Conservation (phyloP, 2,329 filamentous ascomycete genomes). For the Juglanconis juglandina region DNA sequence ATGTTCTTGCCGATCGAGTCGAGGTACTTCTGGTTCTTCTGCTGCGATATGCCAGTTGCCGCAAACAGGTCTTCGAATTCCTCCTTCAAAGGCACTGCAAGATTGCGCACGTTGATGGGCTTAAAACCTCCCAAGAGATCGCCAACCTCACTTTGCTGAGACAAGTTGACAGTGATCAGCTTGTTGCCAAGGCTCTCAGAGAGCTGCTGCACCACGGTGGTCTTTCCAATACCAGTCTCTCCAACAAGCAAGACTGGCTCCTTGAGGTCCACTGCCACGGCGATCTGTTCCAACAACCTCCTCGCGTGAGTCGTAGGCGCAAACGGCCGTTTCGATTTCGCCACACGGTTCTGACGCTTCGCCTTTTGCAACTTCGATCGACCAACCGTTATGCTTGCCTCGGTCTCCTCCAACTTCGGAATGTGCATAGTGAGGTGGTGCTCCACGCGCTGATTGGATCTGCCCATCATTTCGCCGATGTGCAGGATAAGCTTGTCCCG, state of each 20-base stretch:
- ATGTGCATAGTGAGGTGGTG: constrained; percentile 73
- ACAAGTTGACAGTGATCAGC: constrained; percentile 89
- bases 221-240: constrained; percentile 98
- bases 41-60: constrained; percentile 77
- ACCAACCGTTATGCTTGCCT: constrained; percentile 60
- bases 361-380: constrained; percentile 61
- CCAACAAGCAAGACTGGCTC: constrained; percentile 94
- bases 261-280: constrained; percentile 74
- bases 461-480: constrained; percentile 83
- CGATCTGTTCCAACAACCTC: constrained; percentile 82
- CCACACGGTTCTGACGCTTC: constrained; percentile 46
- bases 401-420: constrained; percentile 63
- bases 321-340: constrained; percentile 65
- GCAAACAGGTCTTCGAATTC: constrained; percentile 89
- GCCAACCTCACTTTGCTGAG: constrained; percentile 96
- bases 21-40: constrained; percentile 84
- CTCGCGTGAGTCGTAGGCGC: constrained; percentile 85
- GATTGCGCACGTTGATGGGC: constrained; percentile 82
- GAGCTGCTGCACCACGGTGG: constrained; percentile 89
- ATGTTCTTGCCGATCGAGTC: constrained; percentile 76
- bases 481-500: constrained; percentile 59
- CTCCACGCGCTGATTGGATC: constrained; percentile 76
- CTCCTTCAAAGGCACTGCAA: constrained; percentile 87
- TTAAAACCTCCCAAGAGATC: constrained; percentile 96
- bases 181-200: constrained; percentile 80